Base-by-base conservation (phyloP, 164 flowering plant genomes). In the Chloranthus sessilifolius region DNA sequence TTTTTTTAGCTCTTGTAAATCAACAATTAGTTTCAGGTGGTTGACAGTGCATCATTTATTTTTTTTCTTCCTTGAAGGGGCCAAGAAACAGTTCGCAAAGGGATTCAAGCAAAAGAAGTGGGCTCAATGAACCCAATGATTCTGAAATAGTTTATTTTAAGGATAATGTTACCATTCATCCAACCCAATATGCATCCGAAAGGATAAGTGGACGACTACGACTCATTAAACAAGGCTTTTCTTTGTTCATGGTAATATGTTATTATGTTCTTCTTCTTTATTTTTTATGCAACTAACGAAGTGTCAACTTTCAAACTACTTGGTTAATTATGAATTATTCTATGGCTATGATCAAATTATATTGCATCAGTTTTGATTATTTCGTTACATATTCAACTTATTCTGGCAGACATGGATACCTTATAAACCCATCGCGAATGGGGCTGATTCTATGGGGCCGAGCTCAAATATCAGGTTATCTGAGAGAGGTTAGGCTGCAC, bases 131-230 rank as follows among this genome's bases (percentile, higher is more conserved):
- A 10, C 65, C 74, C 1, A 88, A 79, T 9, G 85, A 82, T 8
- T 74, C 82, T 1, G 95, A 94, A 66, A 31, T 94, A 3, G 79
- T 89, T 39, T 94, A 69, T 57, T 25, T 60, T 60, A 94, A 83
- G 74, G 97, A 94, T 39, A 84, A 94, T 70, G 99, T 94, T 39
- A 55, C 99, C 1, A 83, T 94, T 74, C 99, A 94, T 64, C 99
- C 99, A 1, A 78, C 95, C 19, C 99, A 89, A 71, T 83, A 69
- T 53, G 85, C 95, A 3, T 78, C 95, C 5, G 95, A 92, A 69
- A 69, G 95, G 66, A 94, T 94, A 20, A 84, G 96, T 46, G 99
- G 99, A 10, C 69, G 97, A 26, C 65, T 94, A 66, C 81, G 76
- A 74, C 66, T 94, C 29, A 80, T 81, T 35, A 89, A 89, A 72